Conservation (phyloP, 2,329 filamentous ascomycete species). For the Cytospora paraplurivora region DNA sequence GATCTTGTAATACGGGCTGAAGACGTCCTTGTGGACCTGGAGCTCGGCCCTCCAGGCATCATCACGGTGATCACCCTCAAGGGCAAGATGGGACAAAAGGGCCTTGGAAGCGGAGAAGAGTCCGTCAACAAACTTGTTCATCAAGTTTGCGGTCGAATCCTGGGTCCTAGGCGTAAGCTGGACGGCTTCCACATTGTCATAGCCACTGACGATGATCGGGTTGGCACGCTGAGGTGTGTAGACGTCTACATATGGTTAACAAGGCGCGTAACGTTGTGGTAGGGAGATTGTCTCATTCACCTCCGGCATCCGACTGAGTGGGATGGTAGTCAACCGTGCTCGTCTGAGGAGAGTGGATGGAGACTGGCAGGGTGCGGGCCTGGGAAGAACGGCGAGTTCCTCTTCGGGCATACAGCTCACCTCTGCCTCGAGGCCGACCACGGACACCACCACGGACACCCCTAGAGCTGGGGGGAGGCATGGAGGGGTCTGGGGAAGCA, state of each 20-base stretch:
- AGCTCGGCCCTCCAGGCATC: slow-evolving; percentile 25
- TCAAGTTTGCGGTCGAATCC: slow-evolving; percentile 25
- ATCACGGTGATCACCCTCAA: slow-evolving; percentile 18
- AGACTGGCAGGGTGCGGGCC: slow-evolving; percentile 12
- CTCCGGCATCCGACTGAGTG: slow-evolving; percentile 5
- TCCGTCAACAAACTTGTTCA: slow-evolving; percentile 28
- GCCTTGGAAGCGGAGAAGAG: slow-evolving; percentile 16
- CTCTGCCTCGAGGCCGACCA: slow-evolving; percentile 2
- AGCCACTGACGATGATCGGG: slow-evolving; percentile 17
- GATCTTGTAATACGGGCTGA: slow-evolving; percentile 16
- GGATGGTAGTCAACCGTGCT: slow-evolving; percentile 7
- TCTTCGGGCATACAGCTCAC: slow-evolving; percentile 23
- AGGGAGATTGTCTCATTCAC: slow-evolving; percentile 8
- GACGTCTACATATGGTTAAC: slow-evolving; percentile 14
- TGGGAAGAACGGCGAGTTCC: slow-evolving; percentile 13
- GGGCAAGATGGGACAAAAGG: slow-evolving; percentile 16
- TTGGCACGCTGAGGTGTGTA: slow-evolving; percentile 20
- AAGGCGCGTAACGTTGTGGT: not conserved
- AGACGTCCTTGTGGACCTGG: slow-evolving; percentile 18
- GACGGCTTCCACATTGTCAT: not conserved
- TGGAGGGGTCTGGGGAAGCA: slow-evolving; percentile 6
- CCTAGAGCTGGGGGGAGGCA: slow-evolving; percentile 12
- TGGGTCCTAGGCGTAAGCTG: slow-evolving; percentile 19
- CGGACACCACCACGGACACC: slow-evolving; percentile 15
- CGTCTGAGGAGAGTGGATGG: slow-evolving; percentile 4